phyloP scores from a whole-genome alignment of 331 rosid species.

The Phaseolus coccineus region DNA sequence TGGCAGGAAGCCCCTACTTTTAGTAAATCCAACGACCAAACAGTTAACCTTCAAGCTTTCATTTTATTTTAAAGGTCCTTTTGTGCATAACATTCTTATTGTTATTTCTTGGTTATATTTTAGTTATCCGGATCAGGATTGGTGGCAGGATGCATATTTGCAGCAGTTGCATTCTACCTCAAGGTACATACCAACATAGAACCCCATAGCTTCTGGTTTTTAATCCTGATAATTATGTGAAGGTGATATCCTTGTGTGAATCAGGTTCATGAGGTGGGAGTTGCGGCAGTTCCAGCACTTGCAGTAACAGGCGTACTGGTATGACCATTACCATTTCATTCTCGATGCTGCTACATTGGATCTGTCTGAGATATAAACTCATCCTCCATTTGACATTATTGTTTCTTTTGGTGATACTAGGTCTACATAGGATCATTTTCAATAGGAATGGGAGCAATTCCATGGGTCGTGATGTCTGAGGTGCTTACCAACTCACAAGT shows the following conservation, averaged over 20 bases:
- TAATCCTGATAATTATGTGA: slow-evolving; percentile 21
- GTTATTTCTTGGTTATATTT: slow-evolving; percentile 34
- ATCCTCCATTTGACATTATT: slow-evolving; percentile 20
- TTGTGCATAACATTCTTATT: slow-evolving; percentile 8
- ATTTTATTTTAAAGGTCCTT: background rate
- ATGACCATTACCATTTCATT: slow-evolving; percentile 39
- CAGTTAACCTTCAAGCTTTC: slow-evolving; percentile 27
- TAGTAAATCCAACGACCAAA: slow-evolving; percentile 56
- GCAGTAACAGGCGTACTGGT: slow-evolving; percentile 84
- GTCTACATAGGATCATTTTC: slow-evolving; percentile 81
- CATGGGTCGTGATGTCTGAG: slow-evolving; percentile 98
- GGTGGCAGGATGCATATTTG: slow-evolving; percentile 65
- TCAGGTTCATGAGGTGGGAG: slow-evolving; percentile 68
- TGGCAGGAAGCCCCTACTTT: slow-evolving; percentile 85
- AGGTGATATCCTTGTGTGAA: slow-evolving; percentile 29
- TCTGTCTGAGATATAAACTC: slow-evolving; percentile 6
- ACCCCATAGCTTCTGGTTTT: slow-evolving; percentile 10
- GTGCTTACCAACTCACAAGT: slow-evolving; percentile 45
- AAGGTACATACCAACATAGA: slow-evolving; percentile 59
- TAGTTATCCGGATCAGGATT: slow-evolving; percentile 83
- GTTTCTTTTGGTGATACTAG: slow-evolving; percentile 50
- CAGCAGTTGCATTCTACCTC: slow-evolving; percentile 78
- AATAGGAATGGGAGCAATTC: slow-evolving; percentile 93
- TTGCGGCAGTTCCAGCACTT: slow-evolving; percentile 66
- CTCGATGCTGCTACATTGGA: background rate